Evolutionary conservation across 164 flowering plant species (phyloP).

Genomic region (Kalanchoe fedtschenkoi): DNA sequence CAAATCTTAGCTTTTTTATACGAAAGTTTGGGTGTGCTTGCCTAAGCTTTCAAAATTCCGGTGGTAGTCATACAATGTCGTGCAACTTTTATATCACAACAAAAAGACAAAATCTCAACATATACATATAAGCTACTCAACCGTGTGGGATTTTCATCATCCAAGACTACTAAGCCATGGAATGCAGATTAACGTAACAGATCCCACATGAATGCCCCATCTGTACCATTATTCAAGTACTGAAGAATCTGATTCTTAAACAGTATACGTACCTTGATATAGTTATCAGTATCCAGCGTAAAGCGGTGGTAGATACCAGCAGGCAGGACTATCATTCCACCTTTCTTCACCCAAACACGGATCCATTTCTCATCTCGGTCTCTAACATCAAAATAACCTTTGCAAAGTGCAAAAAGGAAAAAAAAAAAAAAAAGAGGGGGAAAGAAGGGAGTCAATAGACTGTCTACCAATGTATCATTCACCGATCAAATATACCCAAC

Average conservation of each 20-base stretch:
- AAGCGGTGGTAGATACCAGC: constrained; percentile 98
- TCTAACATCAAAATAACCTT: constrained; percentile 96
- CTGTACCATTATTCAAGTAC: too few relatives aligned
- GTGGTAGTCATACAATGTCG: too few relatives aligned
- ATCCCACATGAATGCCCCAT: too few relatives aligned
- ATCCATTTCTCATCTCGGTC: constrained; percentile 74
- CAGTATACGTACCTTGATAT: constrained; percentile 62
- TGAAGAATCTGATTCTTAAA: not conserved
- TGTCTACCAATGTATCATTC: not conserved
- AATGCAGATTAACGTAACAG: too few relatives aligned
- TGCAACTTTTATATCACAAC: too few relatives aligned
- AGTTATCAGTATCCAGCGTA: constrained; percentile 82
- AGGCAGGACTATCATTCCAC: constrained; percentile 86
- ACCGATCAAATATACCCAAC: not conserved
- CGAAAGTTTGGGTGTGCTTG: too few relatives aligned
- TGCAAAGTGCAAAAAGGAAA: constrained; percentile 10
- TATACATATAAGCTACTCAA: too few relatives aligned
- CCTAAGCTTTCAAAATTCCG: too few relatives aligned
- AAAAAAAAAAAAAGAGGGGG: not conserved
- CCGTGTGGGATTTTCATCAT: too few relatives aligned
- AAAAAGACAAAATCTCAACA: too few relatives aligned
- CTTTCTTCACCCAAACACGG: constrained; percentile 89
- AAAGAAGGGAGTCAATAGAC: constrained; percentile 2
- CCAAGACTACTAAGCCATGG: too few relatives aligned
- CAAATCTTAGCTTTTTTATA: too few relatives aligned